Conservation (phyloP, 768 basidiomycete species). For the Lentinus tigrinus region DNA sequence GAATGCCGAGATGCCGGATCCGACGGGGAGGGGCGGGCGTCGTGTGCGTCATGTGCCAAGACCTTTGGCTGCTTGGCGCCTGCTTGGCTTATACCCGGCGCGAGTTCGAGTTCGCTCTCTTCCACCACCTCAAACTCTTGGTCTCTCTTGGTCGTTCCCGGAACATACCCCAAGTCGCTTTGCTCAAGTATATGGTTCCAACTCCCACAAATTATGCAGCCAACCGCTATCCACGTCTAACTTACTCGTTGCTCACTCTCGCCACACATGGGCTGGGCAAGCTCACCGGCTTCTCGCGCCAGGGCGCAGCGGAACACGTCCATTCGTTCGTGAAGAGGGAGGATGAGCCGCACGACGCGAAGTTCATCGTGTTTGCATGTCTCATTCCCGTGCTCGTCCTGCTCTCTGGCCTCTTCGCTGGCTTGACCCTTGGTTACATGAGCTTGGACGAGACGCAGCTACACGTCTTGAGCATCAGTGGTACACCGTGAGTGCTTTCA, state of each 20-base stretch:
- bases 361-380: conserved; percentile 39
- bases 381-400: conserved; percentile 80
- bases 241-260: conserved; percentile 15
- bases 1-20: neutral
- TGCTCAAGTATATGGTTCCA: conserved; percentile 11
- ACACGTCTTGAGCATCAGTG: conserved; percentile 76
- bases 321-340: conserved; percentile 32
- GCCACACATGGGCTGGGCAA: conserved; percentile 15
- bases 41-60: neutral
- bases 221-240: conserved; percentile 13
- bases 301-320: conserved; percentile 1
- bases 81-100: neutral
- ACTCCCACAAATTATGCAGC: conserved; percentile 11
- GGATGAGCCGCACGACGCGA: conserved; percentile 11
- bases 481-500: conserved; percentile 57
- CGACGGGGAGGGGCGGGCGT: neutral
- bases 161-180: neutral
- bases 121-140: neutral
- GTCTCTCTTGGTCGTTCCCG: neutral
- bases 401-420: conserved; percentile 79
- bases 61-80: neutral
- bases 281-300: conserved; percentile 7
- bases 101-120: neutral
- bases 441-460: conserved; percentile 87
- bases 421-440: conserved; percentile 86